These are phyloP conservation scores for Diplotaxis tenuifolia DNA, from an alignment of 345 rosid genomes.

Conservation along the genomic window DNA sequence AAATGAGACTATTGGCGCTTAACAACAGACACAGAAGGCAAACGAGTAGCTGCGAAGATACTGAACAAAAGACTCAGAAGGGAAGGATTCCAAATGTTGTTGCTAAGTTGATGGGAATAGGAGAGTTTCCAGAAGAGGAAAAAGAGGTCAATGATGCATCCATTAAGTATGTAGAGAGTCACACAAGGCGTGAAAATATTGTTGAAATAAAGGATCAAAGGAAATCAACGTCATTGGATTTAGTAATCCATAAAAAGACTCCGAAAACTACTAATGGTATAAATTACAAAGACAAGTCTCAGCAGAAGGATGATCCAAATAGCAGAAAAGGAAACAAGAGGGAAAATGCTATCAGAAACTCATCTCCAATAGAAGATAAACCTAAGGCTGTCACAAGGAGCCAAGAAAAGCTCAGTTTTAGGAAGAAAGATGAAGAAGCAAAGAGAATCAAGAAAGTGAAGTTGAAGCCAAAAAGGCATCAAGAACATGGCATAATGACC, in stretches of 20 bases:
- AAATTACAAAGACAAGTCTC: constrained; percentile 38
- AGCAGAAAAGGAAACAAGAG: constrained; percentile 37
- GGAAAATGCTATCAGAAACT: constrained; percentile 25
- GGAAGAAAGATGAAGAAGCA: constrained; percentile 15
- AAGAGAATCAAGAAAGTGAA: constrained; percentile 40
- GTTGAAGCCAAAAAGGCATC: constrained; percentile 29
- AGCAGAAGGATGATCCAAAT: constrained; percentile 38
- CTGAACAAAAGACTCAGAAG: constrained; percentile 46
- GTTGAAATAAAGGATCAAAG: constrained; percentile 29
- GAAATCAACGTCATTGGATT: constrained; percentile 31
- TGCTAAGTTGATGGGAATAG: constrained; percentile 84
- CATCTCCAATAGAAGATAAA: constrained; percentile 39
- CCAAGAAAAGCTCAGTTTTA: constrained; percentile 30
- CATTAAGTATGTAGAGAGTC: constrained; percentile 1
- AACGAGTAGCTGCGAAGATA: constrained; percentile 28
- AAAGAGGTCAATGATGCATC: constrained; percentile 21
- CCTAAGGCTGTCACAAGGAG: constrained; percentile 30
- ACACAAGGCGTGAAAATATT: constrained; percentile 33
- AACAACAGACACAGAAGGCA: constrained; percentile 32
- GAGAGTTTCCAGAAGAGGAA: constrained; percentile 62
- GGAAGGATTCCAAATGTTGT: constrained; percentile 78
- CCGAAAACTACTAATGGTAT: constrained; percentile 33
- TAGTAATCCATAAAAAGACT: constrained; percentile 34
- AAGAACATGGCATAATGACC: constrained; percentile 18
- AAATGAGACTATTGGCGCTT: constrained; percentile 50